Evolutionary conservation across 2,329 filamentous ascomycete species (phyloP), one percentile per base, ranked within the genome.

Genomic region (Emergomyces orientalis): DNA sequence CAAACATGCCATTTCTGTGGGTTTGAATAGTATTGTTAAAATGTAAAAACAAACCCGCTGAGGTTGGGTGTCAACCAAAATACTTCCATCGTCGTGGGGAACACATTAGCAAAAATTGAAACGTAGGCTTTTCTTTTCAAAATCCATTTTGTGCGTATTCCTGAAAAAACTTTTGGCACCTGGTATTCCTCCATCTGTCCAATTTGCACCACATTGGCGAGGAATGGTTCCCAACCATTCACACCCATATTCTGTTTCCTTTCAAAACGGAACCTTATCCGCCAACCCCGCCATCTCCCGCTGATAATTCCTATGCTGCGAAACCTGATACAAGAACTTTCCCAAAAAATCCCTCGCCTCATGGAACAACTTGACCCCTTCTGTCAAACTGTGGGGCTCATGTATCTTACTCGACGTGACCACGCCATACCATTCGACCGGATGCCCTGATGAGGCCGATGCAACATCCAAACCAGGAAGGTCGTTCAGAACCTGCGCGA

Each of bases 391-490:
- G 25, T 84, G 80, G 0, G 86, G 80, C 30, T 80, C 74, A 5
- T 78, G 75, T 14, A 79, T 74, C 51, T 79, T 74, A 19, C 76
- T 78, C 14, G 88, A 79, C 0, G 90, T 93, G 0, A 93, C 86
- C 1, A 95, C 88, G 59, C 90, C 90, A 67, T 91, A 94, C 66
- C 83, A 88, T 67, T 90, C 86, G 0, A 84, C 77, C 0, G 86
- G 82, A 22, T 81, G 76, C 1, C 72, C 72, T 6, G 81, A 76
- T 1, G 71, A 73, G 0, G 81, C 82, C 19, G 72, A 70, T 0
- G 80, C 80, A 68, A 84, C 80, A 5, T 75, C 64, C 67, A 85
- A 75, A 4, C 78, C 79, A 0, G 80, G 77, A 5, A 81, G 71
- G 37, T 75, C 74, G 69, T 62, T 78, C 71, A 75, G 63, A 1